Base-by-base conservation (phyloP, 352 stramenopile species). In the Pythium grandisporangium region DNA sequence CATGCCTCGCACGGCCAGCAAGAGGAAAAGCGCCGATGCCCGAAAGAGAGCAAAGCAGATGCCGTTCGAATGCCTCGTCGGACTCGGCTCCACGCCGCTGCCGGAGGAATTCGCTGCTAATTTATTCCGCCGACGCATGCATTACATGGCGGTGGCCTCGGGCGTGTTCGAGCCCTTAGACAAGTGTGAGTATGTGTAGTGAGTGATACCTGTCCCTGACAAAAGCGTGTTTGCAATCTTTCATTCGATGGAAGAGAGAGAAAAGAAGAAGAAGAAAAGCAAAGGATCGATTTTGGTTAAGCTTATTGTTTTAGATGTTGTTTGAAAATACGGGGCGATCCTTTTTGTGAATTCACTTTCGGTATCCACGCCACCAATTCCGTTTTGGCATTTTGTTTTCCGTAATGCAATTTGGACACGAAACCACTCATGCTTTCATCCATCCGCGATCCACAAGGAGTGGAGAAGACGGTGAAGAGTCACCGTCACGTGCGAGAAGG, bases 41-140 rank as follows among this genome's bases (percentile, higher is more conserved):
- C n/a, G 37, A 44, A 33, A n/a, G 48, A 40, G 10, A 32, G 22
- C 19, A 20, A 6, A 14, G 53, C 41, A 60, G 58, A 29, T 42
- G 16, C 37, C 48, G 5, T 57, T 50, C 30, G 62, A 74, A 26
- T 74, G 66, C 27, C 55, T 71, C 35, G 40, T 57, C 21, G 57
- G 56, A 1, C 46, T 75, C 14, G 64, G 64, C 13, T 64, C 58
- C 3, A 63, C 55, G 20, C 61, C 54, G 3, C 33, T 75, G 37
- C 56, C 63, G 1, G 20, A 42, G 13, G 40, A 37, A 4, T 75
- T 75, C 23, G 35, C 53, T 1, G 27, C 36, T n/a, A 37, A 40
- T 7, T 49, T 75, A 22, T 51, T 73, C 37, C 62, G 60, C 23
- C 65, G 62, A 0, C 51, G 62, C 21, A 13, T 70, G n/a, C 49